Evolutionary conservation across 352 stramenopile species (phyloP).

Genomic region (Phytopythium cucurbitacearum): DNA sequence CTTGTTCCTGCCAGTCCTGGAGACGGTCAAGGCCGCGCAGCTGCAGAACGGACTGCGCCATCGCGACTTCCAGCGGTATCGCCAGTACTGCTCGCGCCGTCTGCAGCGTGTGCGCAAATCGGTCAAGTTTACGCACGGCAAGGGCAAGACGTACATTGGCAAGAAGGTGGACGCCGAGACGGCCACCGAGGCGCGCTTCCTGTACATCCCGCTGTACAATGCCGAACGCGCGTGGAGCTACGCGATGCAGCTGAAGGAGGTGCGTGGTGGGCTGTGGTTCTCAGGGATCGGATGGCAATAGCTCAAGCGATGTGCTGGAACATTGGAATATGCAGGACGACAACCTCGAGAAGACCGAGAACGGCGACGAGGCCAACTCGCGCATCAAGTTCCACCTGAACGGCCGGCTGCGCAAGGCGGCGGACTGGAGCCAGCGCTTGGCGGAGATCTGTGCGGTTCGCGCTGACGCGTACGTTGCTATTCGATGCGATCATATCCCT

Average conservation of each 20-base stretch:
- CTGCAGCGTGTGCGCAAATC: constrained; percentile 87
- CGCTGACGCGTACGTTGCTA: constrained; percentile 63
- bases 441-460: constrained; percentile 65
- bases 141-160: constrained; percentile 76
- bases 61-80: constrained; percentile 90
- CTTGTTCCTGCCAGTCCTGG: constrained; percentile 39
- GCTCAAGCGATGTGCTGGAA: too few species aligned
- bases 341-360: constrained; percentile 82
- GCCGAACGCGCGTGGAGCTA: constrained; percentile 89
- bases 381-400: constrained; percentile 89
- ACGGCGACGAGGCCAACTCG: constrained; percentile 81
- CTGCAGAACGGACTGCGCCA: constrained; percentile 88
- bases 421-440: constrained; percentile 85
- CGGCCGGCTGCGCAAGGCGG: constrained; percentile 80
- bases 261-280: neutral
- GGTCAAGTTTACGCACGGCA: constrained; percentile 85
- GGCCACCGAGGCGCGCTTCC: constrained; percentile 59
- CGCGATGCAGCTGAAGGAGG: constrained; percentile 88
- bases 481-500: neutral
- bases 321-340: constrained; percentile 41
- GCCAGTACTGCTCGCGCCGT: constrained; percentile 86
- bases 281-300: neutral
- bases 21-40: constrained; percentile 88
- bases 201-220: constrained; percentile 89
- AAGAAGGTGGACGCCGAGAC: constrained; percentile 86